These are phyloP conservation scores for Leishmania tarentolae DNA, from an alignment of 208 protist genomes.

Conservation along the genomic window DNA sequence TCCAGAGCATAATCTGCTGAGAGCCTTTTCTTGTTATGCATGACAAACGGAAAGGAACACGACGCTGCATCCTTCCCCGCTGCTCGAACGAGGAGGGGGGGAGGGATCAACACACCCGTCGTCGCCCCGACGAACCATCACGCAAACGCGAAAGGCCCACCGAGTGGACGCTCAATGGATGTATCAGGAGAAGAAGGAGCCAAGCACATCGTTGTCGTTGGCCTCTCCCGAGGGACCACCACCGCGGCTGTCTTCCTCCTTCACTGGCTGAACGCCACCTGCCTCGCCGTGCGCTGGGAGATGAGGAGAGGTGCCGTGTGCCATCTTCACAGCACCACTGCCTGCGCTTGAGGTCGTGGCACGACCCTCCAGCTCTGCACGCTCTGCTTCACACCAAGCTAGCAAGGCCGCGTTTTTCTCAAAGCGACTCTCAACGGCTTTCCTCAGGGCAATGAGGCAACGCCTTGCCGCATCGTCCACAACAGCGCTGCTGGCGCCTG, in stretches of 20 bases:
- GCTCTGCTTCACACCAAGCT: conserved; percentile 69
- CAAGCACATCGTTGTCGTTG: conserved; percentile 37
- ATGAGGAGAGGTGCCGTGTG: conserved; percentile 6
- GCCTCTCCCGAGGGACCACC: neutral
- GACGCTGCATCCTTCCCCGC: neutral
- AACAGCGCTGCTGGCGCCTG: conserved; percentile 10
- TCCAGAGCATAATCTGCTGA: neutral
- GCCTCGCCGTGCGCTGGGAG: conserved; percentile 5
- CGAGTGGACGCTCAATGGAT: neutral
- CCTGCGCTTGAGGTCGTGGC: neutral
- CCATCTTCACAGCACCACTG: conserved; percentile 21
- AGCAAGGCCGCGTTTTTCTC: conserved; percentile 46
- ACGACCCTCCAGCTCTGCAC: conserved; percentile 41
- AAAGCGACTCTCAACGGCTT: conserved; percentile 46
- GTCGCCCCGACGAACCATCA: neutral
- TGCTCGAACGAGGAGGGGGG: neutral
- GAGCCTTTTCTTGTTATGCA: neutral
- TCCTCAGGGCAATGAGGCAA: conserved; percentile 39
- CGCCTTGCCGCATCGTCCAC: conserved; percentile 40
- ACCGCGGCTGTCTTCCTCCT: conserved; percentile 27
- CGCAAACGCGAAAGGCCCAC: neutral
- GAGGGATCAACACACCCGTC: neutral
- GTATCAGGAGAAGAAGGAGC: conserved; percentile 29
- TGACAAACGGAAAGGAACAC: neutral
- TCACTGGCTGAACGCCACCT: conserved; percentile 18